phyloP scores from a whole-genome alignment of 2,329 filamentous ascomycete species.

The Chrysoporthe puriensis region DNA sequence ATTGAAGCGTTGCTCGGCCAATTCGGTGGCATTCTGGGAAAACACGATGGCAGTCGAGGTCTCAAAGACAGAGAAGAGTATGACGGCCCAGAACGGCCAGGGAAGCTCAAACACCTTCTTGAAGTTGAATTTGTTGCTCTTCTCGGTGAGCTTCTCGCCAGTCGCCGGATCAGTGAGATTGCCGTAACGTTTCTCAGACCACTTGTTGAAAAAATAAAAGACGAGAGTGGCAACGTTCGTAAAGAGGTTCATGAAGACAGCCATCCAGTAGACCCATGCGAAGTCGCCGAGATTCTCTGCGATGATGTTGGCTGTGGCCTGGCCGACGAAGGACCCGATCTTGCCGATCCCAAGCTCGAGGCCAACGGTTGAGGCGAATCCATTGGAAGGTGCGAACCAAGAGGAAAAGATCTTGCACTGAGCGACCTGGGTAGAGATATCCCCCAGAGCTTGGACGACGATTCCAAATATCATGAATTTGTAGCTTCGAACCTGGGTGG shows the following conservation, averaged over 20 bases:
- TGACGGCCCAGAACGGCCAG: constrained; percentile 62
- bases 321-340: constrained; percentile 63
- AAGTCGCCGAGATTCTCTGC: constrained; percentile 61
- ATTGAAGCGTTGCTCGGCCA: constrained; percentile 63
- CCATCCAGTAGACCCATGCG: constrained; percentile 64
- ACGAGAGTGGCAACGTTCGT: constrained; percentile 57
- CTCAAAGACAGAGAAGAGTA: constrained; percentile 60
- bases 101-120: constrained; percentile 59
- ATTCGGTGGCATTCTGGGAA: constrained; percentile 61
- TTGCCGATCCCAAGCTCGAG: constrained; percentile 65
- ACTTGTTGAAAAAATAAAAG: constrained; percentile 61
- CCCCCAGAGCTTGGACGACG: constrained; percentile 60
- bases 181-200: constrained; percentile 51
- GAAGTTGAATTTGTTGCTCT: constrained; percentile 59
- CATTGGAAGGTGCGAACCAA: constrained; percentile 65
- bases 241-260: constrained; percentile 67
- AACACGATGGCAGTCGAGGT: constrained; percentile 60
- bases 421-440: constrained; percentile 66
- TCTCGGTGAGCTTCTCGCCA: constrained; percentile 62
- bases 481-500: constrained; percentile 58
- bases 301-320: constrained; percentile 63
- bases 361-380: constrained; percentile 64
- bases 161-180: constrained; percentile 58
- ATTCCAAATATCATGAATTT: constrained; percentile 63
- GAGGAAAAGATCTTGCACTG: constrained; percentile 69